Percentiles rank a stretch among this genome's conserved stretches.
phyloP scores from a whole-genome alignment of 257 asterid genomes.

The Solanum acaule region DNA sequence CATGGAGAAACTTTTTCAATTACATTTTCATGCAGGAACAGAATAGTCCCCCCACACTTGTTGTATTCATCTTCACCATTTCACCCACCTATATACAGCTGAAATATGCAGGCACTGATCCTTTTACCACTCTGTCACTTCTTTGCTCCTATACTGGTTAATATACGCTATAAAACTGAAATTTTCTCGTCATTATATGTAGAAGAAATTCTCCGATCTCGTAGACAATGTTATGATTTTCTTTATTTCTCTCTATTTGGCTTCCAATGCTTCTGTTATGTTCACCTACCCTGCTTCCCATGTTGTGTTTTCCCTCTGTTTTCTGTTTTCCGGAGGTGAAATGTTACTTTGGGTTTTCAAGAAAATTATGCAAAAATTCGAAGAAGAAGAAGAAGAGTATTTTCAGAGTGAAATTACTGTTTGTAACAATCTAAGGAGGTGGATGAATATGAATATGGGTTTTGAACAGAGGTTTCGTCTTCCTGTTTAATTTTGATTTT shows the following conservation, averaged over 20 bases:
- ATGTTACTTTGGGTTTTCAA: too few relatives aligned
- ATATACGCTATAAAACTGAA: neutral
- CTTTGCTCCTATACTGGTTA: neutral
- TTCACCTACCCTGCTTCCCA: neutral
- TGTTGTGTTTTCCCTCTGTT: neutral
- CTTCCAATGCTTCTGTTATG: neutral
- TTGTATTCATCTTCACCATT: neutral
- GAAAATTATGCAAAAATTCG: too few relatives aligned
- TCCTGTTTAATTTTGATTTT: too few relatives aligned
- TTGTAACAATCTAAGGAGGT: too few relatives aligned
- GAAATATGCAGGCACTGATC: constrained; percentile 1
- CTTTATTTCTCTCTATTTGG: neutral
- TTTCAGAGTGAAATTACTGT: too few relatives aligned
- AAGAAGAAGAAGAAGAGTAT: too few relatives aligned
- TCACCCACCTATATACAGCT: neutral
- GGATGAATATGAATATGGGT: too few relatives aligned
- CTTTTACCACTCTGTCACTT: neutral
- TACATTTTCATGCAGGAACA: too few relatives aligned
- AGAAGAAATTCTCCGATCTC: neutral
- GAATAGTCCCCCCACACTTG: neutral
- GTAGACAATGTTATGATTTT: neutral
- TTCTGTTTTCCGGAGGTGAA: too few relatives aligned
- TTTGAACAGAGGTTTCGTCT: too few relatives aligned
- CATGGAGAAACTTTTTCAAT: too few relatives aligned
- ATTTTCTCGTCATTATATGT: neutral